Conservation (phyloP, 2,329 filamentous ascomycete genomes). For the Graphiopsis chlorocephala region DNA sequence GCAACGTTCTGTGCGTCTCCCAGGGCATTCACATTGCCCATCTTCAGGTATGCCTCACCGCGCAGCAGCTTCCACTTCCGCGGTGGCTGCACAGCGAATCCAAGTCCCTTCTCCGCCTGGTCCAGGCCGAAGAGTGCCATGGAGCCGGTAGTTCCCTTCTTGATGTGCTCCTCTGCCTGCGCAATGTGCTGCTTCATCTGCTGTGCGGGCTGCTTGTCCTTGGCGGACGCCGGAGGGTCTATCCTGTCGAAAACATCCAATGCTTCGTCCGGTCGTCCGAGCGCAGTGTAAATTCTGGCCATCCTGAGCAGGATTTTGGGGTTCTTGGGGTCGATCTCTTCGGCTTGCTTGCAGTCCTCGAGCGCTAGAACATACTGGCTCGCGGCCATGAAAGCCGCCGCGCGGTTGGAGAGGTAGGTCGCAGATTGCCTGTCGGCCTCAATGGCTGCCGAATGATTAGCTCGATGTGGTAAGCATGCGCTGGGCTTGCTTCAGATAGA, state of each 20-base stretch:
- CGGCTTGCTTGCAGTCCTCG: conserved; percentile 79
- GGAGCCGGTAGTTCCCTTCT: conserved; percentile 73
- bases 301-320: conserved; percentile 84
- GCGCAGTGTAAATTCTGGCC: conserved; percentile 81
- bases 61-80: conserved; percentile 93
- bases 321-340: conserved; percentile 80
- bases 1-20: conserved; percentile 91
- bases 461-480: not conserved
- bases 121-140: conserved; percentile 92
- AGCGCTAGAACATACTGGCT: conserved; percentile 75
- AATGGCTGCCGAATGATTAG: conserved; percentile 61
- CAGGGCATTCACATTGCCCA: conserved; percentile 83
- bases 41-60: conserved; percentile 87
- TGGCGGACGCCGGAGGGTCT: conserved; percentile 73
- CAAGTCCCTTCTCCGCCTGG: conserved; percentile 79
- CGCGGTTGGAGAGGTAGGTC: conserved; percentile 91
- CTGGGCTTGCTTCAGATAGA: conserved; percentile 22
- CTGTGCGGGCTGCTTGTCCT: conserved; percentile 78
- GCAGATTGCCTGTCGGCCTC: conserved; percentile 80
- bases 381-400: conserved; percentile 89
- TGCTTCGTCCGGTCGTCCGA: conserved; percentile 85
- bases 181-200: conserved; percentile 80
- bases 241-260: conserved; percentile 79
- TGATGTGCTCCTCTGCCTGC: conserved; percentile 74
- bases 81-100: conserved; percentile 71